phyloP scores from a whole-genome alignment of 805 yeast genomes.

The Metschnikowia orientalis region DNA sequence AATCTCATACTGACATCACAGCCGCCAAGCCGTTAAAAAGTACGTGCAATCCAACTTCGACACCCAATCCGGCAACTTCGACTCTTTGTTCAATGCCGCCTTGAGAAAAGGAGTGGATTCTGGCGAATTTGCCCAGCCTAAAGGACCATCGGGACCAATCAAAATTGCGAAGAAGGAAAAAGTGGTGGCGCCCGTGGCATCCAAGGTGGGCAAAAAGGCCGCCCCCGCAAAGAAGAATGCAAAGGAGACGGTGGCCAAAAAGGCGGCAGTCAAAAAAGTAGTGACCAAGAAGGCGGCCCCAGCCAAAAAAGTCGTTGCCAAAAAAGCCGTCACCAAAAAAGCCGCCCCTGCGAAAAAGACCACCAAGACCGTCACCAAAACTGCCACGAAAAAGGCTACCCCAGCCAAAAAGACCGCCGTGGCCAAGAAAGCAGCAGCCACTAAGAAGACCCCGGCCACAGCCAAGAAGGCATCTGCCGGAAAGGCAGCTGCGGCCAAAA shows the following conservation, averaged over 20 bases:
- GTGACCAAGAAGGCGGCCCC: constrained; percentile 5
- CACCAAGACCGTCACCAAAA: constrained; percentile 65
- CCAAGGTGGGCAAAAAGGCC: constrained; percentile 5
- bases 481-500: constrained; percentile 41
- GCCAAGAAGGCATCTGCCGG: constrained; percentile 58
- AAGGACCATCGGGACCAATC: constrained; percentile 86
- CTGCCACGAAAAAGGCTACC: constrained; percentile 32
- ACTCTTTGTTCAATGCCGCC: constrained; percentile 70
- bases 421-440: neutral
- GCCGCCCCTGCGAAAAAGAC: neutral
- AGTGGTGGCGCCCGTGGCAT: constrained; percentile 7
- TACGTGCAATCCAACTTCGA: constrained; percentile 63
- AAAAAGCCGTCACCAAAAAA: neutral
- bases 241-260: constrained; percentile 9
- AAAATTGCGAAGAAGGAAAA: constrained; percentile 51
- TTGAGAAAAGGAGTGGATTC: constrained; percentile 73
- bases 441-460: neutral
- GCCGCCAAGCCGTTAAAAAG: constrained; percentile 87
- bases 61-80: constrained; percentile 61
- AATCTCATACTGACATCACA: constrained; percentile 25
- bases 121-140: constrained; percentile 79
- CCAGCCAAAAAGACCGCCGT: neutral
- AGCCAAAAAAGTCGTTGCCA: neutral
- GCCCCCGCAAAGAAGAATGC: constrained; percentile 5
- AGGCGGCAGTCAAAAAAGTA: constrained; percentile 1